Evolutionary conservation across 129 eudicot genomes (phyloP), one percentile per base, ranked within the genome.

Genomic region (Glebionis coronaria): DNA sequence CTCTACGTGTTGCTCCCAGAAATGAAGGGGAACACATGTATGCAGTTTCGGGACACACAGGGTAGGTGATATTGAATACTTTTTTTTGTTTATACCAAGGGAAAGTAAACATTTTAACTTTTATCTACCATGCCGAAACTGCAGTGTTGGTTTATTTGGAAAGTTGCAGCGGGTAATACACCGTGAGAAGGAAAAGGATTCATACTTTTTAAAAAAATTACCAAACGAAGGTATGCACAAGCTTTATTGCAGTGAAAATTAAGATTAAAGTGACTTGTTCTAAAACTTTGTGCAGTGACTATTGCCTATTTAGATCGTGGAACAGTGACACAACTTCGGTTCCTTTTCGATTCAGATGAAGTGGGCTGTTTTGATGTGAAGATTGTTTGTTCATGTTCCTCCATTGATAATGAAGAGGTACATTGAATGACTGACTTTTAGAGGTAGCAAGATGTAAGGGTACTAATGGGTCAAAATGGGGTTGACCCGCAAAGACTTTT

Each of bases 161-260:
- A 83, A 77, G 82, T 76, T 92, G 88, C 96, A 88, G 85, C 78
- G 31, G 13, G 75, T 92, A 51, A 80, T 92, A 76, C 95, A 68
- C 62, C 73, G 42, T 7, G 91, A 88, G 77, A 88, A 82, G 80
- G 81, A 85, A 73, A 82, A 56, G 62, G 96, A 88, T 57, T 56
- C 59, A 15, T 67, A 75, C 62, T 88, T 78, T 67, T 28, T 80
- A 16, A 80, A 76, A 78, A 79, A 59, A 57, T 71, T 73, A 55
- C 79, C 61, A 16, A 56, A 65, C 42, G 82, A 79, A 83, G 82
- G 76, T 78, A 49, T 67, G 56, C 54, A n/a, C n/a, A n/a, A n/a
- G n/a, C n/a, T n/a, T n/a, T n/a, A n/a, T n/a, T n/a, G n/a, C n/a
- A n/a, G n/a, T n/a, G n/a, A n/a, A n/a, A n/a, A n/a, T n/a, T n/a